Conservation (phyloP, 495 filamentous ascomycete genomes). For the Talaromyces nanjingensis region DNA sequence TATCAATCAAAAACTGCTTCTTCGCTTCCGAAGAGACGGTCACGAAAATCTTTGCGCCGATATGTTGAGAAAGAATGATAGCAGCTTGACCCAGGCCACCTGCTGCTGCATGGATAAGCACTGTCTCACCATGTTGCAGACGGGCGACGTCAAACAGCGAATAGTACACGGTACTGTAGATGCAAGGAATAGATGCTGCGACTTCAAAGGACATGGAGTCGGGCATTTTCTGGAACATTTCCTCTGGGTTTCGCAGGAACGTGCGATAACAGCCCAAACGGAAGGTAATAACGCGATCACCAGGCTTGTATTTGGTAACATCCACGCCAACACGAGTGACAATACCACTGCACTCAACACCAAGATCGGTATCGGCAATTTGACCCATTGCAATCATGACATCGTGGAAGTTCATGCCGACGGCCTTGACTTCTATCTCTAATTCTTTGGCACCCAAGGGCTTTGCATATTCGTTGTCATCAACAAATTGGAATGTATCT, state of each 20-base stretch:
- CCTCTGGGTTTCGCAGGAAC: not conserved
- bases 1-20: conserved; percentile 22
- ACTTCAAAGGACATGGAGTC: conserved; percentile 16
- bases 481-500: conserved; percentile 30
- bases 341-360: conserved; percentile 39
- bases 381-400: conserved; percentile 36
- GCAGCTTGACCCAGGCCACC: conserved; percentile 41
- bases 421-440: conserved; percentile 11
- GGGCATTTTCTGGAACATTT: conserved; percentile 15
- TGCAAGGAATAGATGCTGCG: conserved; percentile 25
- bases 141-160: conserved; percentile 24
- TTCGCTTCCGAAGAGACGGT: conserved; percentile 41
- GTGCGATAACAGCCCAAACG: not conserved
- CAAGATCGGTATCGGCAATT: conserved; percentile 21
- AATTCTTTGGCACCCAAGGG: conserved; percentile 5
- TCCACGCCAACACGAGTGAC: conserved; percentile 41
- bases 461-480: conserved; percentile 14
- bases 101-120: conserved; percentile 46
- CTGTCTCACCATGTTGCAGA: conserved; percentile 22
- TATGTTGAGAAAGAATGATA: conserved; percentile 31
- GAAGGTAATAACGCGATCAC: conserved; percentile 40
- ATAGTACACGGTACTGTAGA: conserved; percentile 25
- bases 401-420: conserved; percentile 24
- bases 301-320: conserved; percentile 37
- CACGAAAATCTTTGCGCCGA: conserved; percentile 31